A percentile compares a stretch with the other conserved stretches of the same genome.
Conservation (phyloP, 805 yeast species). For the Monosporozyma aquatica region DNA sequence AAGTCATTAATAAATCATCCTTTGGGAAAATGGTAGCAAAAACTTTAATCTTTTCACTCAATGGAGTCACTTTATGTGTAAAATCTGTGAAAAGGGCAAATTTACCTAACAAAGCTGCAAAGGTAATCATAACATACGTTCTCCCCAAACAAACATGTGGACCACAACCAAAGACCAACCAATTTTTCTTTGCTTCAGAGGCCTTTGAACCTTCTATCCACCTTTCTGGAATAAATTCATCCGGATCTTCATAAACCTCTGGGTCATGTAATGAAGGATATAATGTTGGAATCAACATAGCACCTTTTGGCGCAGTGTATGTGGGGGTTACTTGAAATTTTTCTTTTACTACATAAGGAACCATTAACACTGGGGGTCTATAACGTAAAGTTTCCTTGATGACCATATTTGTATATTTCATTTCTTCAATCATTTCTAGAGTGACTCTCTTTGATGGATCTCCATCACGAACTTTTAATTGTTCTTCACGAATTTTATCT, state of each 20-base stretch:
- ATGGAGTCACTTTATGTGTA: constrained; percentile 70
- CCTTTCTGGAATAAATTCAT: constrained; percentile 90
- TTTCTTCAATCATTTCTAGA: constrained; percentile 69
- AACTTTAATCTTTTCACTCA: constrained; percentile 86
- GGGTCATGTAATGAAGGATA: constrained; percentile 97
- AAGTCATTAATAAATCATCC: constrained; percentile 80
- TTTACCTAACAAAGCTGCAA: constrained; percentile 86
- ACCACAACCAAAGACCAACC: constrained; percentile 96
- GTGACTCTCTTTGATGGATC: constrained; percentile 56
- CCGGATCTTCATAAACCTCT: constrained; percentile 91
- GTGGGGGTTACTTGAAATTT: constrained; percentile 71
- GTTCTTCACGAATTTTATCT: constrained; percentile 84
- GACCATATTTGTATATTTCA: constrained; percentile 84
- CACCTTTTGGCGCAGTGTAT: constrained; percentile 91
- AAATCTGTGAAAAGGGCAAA: constrained; percentile 74
- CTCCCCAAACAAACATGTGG: constrained; percentile 95
- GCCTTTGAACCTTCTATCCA: constrained; percentile 79
- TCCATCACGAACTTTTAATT: constrained; percentile 68
- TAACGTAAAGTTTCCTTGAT: constrained; percentile 88
- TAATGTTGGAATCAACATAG: constrained; percentile 92
- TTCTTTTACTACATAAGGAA: constrained; percentile 88
- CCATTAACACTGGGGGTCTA: constrained; percentile 98
- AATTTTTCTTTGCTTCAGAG: constrained; percentile 70
- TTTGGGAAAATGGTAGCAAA: constrained; percentile 98
- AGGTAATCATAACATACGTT: constrained; percentile 83